Evolutionary conservation across 2,329 filamentous ascomycete species (phyloP), one percentile per base, ranked within the genome.

Genomic region (Decorospora gaudefroyi): DNA sequence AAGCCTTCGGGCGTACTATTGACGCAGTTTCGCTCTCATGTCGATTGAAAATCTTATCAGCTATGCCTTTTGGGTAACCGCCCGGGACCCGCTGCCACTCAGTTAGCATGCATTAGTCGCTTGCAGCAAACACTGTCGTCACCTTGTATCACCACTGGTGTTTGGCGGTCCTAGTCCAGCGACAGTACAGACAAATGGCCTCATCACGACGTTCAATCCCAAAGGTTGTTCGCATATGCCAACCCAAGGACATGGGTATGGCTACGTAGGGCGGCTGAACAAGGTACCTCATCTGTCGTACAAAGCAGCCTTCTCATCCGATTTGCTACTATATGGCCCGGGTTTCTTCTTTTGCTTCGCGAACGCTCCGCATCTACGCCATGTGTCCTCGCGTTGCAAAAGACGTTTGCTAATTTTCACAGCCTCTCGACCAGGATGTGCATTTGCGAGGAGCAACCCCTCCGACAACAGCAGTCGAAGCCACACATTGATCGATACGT

Each of bases 271-370:
- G n/a, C n/a, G n/a, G 16, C 27, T 40, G 48, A 57, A 39, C n/a
- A n/a, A n/a, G n/a, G n/a, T n/a, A n/a, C n/a, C n/a, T n/a, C n/a
- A n/a, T n/a, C n/a, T n/a, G n/a, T 59, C 51, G 61, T 61, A 57
- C 49, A 55, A 57, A n/a, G n/a, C 19, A 19, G 27, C 1, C 38
- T 57, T 11, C 50, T 60, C 19, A n/a, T 59, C 53, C 17, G 59
- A 63, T 27, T 25, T 19, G 33, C 11, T 26, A 4, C 15, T 13
- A 13, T 21, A n/a, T 11, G 10, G 7, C n/a, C 13, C 13, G 22
- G 15, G 16, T 4, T 10, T 7, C 7, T 4, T 15, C 17, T 12
- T 25, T 3, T n/a, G 4, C 26, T 19, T 9, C 17, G n/a, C 6
- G 22, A 27, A 27, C 21, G 0, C 6, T 12, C 11, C 16, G 16